Conservation (phyloP, 2,329 filamentous ascomycete genomes). For the Alternaria metachromatica region DNA sequence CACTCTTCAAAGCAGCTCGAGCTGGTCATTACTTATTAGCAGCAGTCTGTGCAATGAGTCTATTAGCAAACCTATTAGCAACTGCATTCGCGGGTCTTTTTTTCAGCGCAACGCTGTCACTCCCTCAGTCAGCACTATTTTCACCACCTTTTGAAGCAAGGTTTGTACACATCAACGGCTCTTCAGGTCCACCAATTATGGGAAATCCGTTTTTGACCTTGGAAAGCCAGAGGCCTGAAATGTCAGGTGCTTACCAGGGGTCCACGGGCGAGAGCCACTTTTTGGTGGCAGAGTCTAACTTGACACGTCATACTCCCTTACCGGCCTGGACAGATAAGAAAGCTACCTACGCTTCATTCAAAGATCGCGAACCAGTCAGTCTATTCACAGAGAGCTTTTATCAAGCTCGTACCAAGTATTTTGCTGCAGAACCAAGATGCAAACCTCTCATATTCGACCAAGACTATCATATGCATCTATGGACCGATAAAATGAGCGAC, state of each 20-base stretch:
- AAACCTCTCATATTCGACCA: background rate
- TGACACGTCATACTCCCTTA: background rate
- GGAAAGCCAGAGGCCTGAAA: background rate
- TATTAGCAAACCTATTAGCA: background rate
- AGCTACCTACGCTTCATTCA: background rate
- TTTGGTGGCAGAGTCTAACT: background rate
- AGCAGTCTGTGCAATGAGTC: background rate
- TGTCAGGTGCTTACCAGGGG: background rate
- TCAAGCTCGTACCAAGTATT: background rate
- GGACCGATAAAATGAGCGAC: background rate
- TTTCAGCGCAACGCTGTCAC: background rate
- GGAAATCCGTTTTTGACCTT: background rate
- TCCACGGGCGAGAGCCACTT: background rate
- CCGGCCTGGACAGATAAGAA: background rate
- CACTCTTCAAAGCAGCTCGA: background rate
- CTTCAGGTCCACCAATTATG: background rate
- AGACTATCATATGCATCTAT: background rate
- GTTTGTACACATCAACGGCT: background rate
- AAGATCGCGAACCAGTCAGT: background rate
- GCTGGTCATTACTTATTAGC: background rate
- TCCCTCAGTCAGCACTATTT: background rate
- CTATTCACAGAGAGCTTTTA: background rate
- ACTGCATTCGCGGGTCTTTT: background rate
- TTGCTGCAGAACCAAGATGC: background rate
- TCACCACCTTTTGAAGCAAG: background rate